Evolutionary conservation across 768 basidiomycete species (phyloP), one percentile per base, ranked within the genome.

Genomic region (Coprinellus aureogranulatus): DNA sequence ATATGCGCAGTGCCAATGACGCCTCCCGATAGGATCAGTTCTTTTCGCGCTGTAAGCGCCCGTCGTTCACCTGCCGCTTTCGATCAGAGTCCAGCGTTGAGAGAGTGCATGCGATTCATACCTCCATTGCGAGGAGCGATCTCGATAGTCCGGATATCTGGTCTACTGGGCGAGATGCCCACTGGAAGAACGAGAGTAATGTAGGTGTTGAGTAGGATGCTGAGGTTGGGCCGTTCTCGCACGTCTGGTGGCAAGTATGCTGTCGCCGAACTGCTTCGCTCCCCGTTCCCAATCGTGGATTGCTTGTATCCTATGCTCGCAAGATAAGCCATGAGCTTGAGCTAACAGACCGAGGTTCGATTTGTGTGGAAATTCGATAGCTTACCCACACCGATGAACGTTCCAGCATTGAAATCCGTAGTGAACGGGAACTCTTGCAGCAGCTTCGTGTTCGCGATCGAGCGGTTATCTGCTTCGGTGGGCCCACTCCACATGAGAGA

Each of bases 391-490:
- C 61, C 61, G 28, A 59, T 57, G 30, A 55, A 58, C 45, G 53
- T 49, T 6, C 61, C 61, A 3, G 55, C 58, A 23, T 59, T 59
- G 8, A 47, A 18, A 30, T 62, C 61, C 27, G 54, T 40, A 44
- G 56, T 50, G n/a, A 55, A 54, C 4, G 51, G 39, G 12, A 62
- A 58, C 41, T 62, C 58, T 9, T 53, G 41, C 25, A 56, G 61
- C 3, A 58, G 42, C 18, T 57, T 53, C 0, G 75, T 67, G 1
- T 76, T 69, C 46, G 65, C 58, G 10, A 79, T 61, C n/a, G 77
- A 62, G 5, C 64, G 69, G 1, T 61, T 55, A 55, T 77, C 73
- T 25, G 71, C 68, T 8, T 69, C 46, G 23, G 57, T 53, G 1
- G 65, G 47, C 53, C 58, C 66, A 1, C 70, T 69, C 73, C 57